Conservation (phyloP, 306 rosid species). For the Pyrus betulifolia region DNA sequence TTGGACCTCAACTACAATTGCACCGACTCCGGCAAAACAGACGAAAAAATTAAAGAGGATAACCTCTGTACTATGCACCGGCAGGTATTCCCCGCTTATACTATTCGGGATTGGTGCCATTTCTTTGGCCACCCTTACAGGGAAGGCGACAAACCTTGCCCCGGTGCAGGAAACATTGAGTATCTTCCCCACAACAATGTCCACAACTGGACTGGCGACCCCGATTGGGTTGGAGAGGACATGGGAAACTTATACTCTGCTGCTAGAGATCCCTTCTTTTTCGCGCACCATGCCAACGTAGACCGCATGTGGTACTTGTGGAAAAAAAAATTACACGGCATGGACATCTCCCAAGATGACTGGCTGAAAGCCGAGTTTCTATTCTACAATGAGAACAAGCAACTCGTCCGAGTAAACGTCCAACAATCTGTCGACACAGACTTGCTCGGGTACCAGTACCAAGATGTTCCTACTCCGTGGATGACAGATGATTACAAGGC, state of each 20-base stretch:
- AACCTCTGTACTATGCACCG: constrained; percentile 36
- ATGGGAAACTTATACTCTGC: neutral
- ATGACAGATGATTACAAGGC: constrained; percentile 22
- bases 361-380: constrained; percentile 30
- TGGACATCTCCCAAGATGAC: constrained; percentile 31
- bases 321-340: constrained; percentile 29
- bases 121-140: neutral
- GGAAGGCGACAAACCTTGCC: neutral
- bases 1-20: neutral
- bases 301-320: neutral
- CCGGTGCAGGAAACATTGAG: neutral
- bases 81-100: constrained; percentile 32
- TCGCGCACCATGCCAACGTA: neutral
- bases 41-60: constrained; percentile 20
- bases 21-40: neutral
- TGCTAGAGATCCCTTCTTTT: neutral
- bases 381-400: neutral
- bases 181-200: neutral
- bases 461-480: constrained; percentile 63
- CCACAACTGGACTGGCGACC: neutral
- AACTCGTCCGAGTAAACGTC: constrained; percentile 35
- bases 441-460: constrained; percentile 50
- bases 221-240: neutral
- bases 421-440: constrained; percentile 45
- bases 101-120: constrained; percentile 5